A percentile compares a stretch with the other conserved stretches of the same genome.
These are phyloP conservation scores for Metschnikowia chrysomelidarum DNA, from an alignment of 805 yeast genomes.

Conservation along the genomic window DNA sequence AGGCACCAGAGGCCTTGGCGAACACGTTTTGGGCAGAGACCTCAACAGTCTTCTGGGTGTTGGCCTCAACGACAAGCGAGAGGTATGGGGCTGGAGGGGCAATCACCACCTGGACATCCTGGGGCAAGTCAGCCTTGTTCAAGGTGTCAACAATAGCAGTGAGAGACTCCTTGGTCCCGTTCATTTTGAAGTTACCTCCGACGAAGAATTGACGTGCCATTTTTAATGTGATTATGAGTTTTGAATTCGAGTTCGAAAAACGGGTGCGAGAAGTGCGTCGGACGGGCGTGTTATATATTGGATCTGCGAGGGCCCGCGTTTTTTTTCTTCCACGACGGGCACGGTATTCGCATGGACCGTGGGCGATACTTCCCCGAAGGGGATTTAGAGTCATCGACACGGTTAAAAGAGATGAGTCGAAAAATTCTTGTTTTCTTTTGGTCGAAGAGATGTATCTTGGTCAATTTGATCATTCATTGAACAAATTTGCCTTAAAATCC, in stretches of 20 bases:
- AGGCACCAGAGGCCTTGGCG: slow-evolving; percentile 90
- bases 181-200: slow-evolving; percentile 99
- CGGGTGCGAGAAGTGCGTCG: too few species aligned
- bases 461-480: too few species aligned
- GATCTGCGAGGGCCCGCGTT: too few species aligned
- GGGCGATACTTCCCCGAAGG: slow-evolving; percentile 13
- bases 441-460: too few species aligned
- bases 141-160: slow-evolving; percentile 78
- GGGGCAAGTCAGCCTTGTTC: slow-evolving; percentile 73
- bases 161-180: slow-evolving; percentile 88
- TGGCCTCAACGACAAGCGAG: slow-evolving; percentile 64
- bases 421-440: too few species aligned
- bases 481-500: too few species aligned
- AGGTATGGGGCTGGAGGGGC: slow-evolving; percentile 96
- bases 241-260: too few species aligned
- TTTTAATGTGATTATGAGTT: slow-evolving; percentile 16
- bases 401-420: too few species aligned
- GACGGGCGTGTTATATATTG: too few species aligned
- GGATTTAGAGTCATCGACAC: too few species aligned
- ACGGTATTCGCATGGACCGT: slow-evolving; percentile 10
- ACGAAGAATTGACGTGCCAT: slow-evolving; percentile 92
- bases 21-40: slow-evolving; percentile 92
- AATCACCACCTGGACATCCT: slow-evolving; percentile 86
- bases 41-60: slow-evolving; percentile 68
- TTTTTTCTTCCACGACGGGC: slow-evolving; percentile 7